Evolutionary conservation across 2,329 filamentous ascomycete genomes (phyloP).

Genomic region (Coleophoma eucalyptorum): DNA sequence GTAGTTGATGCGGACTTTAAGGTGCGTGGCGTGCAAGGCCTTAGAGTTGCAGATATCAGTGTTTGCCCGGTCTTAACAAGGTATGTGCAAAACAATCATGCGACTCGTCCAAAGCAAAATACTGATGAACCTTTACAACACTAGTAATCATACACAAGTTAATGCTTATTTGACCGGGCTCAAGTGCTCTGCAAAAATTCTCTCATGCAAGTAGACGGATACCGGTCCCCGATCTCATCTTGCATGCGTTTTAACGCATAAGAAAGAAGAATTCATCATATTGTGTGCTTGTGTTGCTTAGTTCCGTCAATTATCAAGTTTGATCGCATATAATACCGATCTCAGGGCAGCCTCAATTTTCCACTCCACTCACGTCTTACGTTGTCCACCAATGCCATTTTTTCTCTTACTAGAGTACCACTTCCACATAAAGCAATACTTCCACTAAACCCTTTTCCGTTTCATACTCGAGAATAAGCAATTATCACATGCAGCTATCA

Average conservation of each 20-base stretch:
- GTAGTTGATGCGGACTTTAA: not conserved
- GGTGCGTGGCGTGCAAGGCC: not conserved
- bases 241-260: not conserved
- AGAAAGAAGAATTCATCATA: not conserved
- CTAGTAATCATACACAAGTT: conserved; percentile 1
- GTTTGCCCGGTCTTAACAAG: not conserved
- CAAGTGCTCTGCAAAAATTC: not conserved
- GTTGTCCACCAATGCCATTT: too few relatives aligned
- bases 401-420: too few relatives aligned
- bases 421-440: too few relatives aligned
- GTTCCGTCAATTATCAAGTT: too few relatives aligned
- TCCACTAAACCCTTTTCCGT: too few relatives aligned
- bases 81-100: not conserved
- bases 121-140: not conserved
- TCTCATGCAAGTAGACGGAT: not conserved
- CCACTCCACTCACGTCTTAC: too few relatives aligned
- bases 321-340: too few relatives aligned
- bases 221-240: not conserved
- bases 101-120: not conserved
- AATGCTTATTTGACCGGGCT: not conserved
- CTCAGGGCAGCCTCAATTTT: too few relatives aligned
- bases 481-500: too few relatives aligned
- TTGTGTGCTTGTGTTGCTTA: too few relatives aligned
- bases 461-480: too few relatives aligned
- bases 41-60: conserved; percentile 1